Conservation (phyloP, 257 asterid species). For the Nicotiana paniculata region DNA sequence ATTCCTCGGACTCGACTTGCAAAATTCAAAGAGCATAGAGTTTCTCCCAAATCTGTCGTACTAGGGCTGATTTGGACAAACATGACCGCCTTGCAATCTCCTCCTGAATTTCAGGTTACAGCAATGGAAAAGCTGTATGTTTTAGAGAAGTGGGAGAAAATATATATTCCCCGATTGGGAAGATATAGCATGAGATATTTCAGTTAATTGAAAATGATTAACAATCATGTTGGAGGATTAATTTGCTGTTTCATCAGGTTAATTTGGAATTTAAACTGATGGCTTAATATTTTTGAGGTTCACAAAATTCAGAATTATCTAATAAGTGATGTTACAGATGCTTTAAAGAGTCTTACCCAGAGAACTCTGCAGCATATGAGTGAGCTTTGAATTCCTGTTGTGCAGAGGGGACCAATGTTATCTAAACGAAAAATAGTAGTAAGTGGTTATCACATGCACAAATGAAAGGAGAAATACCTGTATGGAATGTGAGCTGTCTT, state of each 20-base stretch:
- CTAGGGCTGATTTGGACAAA: slow-evolving; percentile 82
- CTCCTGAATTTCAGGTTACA: slow-evolving; percentile 54
- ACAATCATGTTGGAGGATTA: neutral
- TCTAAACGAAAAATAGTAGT: slow-evolving; percentile 5
- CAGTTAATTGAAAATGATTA: neutral
- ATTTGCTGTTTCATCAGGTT: neutral
- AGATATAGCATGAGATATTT: neutral
- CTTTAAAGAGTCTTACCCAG: slow-evolving; percentile 46
- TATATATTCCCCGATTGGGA: neutral
- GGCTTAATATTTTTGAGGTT: neutral
- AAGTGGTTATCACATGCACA: neutral
- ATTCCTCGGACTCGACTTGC: slow-evolving; percentile 94
- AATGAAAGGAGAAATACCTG: slow-evolving; percentile 41
- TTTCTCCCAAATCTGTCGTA: slow-evolving; percentile 70
- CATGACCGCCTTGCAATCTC: slow-evolving; percentile 89
- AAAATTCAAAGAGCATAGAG: slow-evolving; percentile 79
- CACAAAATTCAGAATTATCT: neutral
- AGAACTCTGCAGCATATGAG: slow-evolving; percentile 96
- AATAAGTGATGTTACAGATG: neutral
- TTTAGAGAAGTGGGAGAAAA: neutral
- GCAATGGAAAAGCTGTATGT: neutral
- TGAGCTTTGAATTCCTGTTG: slow-evolving; percentile 94
- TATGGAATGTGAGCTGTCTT: slow-evolving; percentile 73
- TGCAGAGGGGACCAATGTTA: slow-evolving; percentile 17
- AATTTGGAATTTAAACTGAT: neutral